Base-by-base conservation (phyloP, 176 grass and related monocot genomes). In the Cymbopogon citratus region DNA sequence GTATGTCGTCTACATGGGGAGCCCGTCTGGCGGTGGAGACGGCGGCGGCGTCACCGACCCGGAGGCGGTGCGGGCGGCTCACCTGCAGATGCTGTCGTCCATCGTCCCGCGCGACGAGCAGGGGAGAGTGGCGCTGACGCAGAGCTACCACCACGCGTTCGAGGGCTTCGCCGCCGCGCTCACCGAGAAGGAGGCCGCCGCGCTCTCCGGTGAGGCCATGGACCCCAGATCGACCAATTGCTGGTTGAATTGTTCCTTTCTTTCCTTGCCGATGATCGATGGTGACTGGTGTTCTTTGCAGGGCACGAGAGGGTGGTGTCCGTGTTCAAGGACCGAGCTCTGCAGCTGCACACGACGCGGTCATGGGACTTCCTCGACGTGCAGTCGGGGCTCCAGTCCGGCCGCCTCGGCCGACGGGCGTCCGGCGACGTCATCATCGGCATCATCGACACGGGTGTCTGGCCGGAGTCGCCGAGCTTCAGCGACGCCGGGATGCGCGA, bases 101-200 rank as follows among this genome's bases (percentile, higher is more conserved):
- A 35, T 98, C 72, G 79, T 90, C 77, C 51, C 84, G 61, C 86
- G 84, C 84, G 92, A 77, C 27, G 88, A 93, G 56, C 88, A 88
- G 82, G 92, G 81, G 82, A 89, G 81, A 66, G 63, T 33, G 28
- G 81, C 81, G 73, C 84, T 94, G 75, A 93, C 80, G 68, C 92
- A 95, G 27, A 95, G 90, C 82, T 98, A 95, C 89, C 88, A 92
- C 84, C 95, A 98, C 85, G 90, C 90, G 21, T 94, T 98, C 71
- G 80, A 89, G 69, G 95, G 95, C 29, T 98, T 98, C 86, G 85
- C 90, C 54, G 90, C 88, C 48, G 73, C 82, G 40, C 90, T 98
- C 86, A 95, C 95, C 44, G 68, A 93, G 71, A 63, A 91, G 86
- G 95, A 98, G 86, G 95, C 92, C 76, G 75, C 81, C 65, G 76